Percentiles rank a stretch among this genome's conserved stretches.
Evolutionary conservation across 1,139 yeast species (phyloP).

Genomic region (Suzukiozyma palmioleophila): DNA sequence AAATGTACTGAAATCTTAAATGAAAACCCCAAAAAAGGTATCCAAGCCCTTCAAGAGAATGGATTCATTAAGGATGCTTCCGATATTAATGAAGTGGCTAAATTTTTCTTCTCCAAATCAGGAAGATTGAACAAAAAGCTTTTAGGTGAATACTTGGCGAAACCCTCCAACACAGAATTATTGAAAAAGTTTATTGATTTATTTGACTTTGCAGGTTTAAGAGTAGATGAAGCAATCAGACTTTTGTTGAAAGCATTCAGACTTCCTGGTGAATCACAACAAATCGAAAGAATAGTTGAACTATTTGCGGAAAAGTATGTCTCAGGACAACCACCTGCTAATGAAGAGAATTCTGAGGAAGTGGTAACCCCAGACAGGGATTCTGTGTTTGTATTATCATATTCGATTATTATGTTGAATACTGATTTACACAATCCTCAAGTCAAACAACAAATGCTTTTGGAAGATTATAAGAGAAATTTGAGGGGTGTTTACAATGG

Average conservation of each 20-base stretch:
- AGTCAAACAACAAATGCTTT: conserved; percentile 81
- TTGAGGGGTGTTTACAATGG: conserved; percentile 75
- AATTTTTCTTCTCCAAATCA: conserved; percentile 72
- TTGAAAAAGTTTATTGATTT: conserved; percentile 61
- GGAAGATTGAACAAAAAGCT: conserved; percentile 81
- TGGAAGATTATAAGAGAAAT: conserved; percentile 76
- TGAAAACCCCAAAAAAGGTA: conserved; percentile 71
- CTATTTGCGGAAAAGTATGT: conserved; percentile 80
- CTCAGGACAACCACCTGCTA: conserved; percentile 9
- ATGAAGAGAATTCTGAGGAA: conserved; percentile 22
- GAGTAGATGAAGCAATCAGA: conserved; percentile 93
- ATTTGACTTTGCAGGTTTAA: conserved; percentile 69
- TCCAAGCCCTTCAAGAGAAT: conserved; percentile 54
- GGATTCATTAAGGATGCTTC: conserved; percentile 58
- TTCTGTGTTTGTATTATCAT: conserved; percentile 67
- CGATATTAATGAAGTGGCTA: conserved; percentile 61
- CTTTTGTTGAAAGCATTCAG: conserved; percentile 78
- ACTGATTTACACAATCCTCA: conserved; percentile 79
- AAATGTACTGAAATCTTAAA: conserved; percentile 72
- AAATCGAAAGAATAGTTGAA: conserved; percentile 88
- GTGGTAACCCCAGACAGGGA: conserved; percentile 66
- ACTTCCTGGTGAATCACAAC: conserved; percentile 96
- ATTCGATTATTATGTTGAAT: conserved; percentile 72
- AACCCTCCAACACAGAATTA: conserved; percentile 60
- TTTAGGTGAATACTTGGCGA: conserved; percentile 81